These are phyloP conservation scores for Gamsiella multidivaricata DNA, from an alignment of 192 early-diverging fungal species.

Conservation along the genomic window DNA sequence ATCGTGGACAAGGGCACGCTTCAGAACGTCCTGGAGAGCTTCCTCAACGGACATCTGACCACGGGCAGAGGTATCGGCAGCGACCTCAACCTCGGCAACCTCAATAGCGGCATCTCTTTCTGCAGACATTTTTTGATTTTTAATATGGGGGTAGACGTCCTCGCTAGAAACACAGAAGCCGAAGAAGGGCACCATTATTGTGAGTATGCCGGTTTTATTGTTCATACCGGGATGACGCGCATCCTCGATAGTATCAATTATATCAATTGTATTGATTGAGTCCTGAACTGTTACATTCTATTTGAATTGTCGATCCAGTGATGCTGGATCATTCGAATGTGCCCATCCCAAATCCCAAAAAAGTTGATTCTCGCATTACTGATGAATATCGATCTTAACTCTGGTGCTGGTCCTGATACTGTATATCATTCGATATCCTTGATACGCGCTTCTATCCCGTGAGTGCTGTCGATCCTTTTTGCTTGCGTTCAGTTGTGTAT, in stretches of 20 bases:
- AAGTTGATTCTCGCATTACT: no score
- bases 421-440: no score
- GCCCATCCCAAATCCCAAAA: no score
- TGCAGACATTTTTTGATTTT: slow-evolving; percentile 62
- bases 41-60: slow-evolving; percentile 85
- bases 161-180: neutral
- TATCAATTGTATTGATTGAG: no score
- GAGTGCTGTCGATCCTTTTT: neutral
- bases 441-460: no score
- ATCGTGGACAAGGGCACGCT: slow-evolving; percentile 94
- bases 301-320: no score
- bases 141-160: slow-evolving; percentile 7
- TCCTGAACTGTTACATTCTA: no score
- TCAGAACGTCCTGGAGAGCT: slow-evolving; percentile 97
- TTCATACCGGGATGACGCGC: neutral
- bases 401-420: no score
- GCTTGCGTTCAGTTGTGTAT: neutral
- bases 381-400: no score
- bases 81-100: slow-evolving; percentile 69
- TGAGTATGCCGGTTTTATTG: no score
- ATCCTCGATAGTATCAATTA: neutral
- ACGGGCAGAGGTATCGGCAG: slow-evolving; percentile 74
- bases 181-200: neutral
- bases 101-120: slow-evolving; percentile 45
- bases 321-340: no score